Base-by-base conservation (phyloP, 192 early-diverging fungal genomes). In the Coemansia pectinata region DNA sequence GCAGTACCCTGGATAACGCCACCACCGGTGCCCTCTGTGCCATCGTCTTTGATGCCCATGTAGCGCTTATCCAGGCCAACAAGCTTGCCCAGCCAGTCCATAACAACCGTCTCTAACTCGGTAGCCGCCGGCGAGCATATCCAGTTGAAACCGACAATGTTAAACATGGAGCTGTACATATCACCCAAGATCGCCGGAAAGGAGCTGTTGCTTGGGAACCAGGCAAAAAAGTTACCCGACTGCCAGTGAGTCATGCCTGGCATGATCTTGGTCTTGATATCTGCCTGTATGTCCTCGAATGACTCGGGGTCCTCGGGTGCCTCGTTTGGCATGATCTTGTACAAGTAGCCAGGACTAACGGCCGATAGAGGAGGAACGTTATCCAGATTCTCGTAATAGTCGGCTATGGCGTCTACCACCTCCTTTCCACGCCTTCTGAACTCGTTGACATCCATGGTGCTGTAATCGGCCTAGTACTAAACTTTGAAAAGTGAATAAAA, bases 221-320 rank as follows among this genome's bases (percentile, higher is more conserved):
- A 90, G 41, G 75, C 84, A 52, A 86, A 90, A 66, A 90, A 90
- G 78, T 88, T 87, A 0, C 74, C 77, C 11, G 86, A 86, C 77
- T 91, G 89, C 90, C 90, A 91, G 75, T 90, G 89, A 1, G 89
- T 90, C 15, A 90, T 81, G 2, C 90, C 88, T 2, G 89, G 90
- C 61, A 89, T 79, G 55, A 91, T 91, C 65, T 86, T 87, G 9
- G 60, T 58, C 48, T 86, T 60, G 29, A 91, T 75, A 45, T 91
- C 78, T 3, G 48, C 53, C 23, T 72, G 59, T n/a, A 88, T 78
- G 6, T 21, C 40, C n/a, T 87, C 79, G 33, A 81, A 83, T 9
- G 72, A 66, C 41, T 85, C 82, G 10, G 83, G 83, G 1, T 65
- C 47, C 62, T 90, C 86, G 0, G 89, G 89, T 5, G 87, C 85